Conservation (phyloP, 371 early-diverging fungal genomes). For the Rhizoclosmatium hyalinum region DNA sequence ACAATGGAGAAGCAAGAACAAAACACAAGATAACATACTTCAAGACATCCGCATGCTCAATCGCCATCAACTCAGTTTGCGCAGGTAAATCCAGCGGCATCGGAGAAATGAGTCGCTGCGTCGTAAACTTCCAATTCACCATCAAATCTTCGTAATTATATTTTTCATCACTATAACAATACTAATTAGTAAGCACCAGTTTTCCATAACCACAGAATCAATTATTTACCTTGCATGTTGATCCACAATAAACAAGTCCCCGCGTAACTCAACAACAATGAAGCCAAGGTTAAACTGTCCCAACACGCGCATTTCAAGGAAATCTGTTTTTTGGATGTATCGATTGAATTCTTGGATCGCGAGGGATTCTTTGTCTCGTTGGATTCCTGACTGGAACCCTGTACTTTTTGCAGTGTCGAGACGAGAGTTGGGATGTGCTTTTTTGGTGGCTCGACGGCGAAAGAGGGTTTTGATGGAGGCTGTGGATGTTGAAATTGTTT, state of each 20-base stretch:
- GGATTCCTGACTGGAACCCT: constrained; percentile 30
- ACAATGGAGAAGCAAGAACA: constrained; percentile 1
- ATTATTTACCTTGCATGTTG: constrained; percentile 85
- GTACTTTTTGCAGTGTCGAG: neutral
- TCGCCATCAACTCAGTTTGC: constrained; percentile 79
- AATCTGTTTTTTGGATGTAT: constrained; percentile 81
- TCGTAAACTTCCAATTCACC: constrained; percentile 42
- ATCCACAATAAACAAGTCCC: constrained; percentile 93
- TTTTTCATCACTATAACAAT: constrained; percentile 88
- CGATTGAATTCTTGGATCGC: constrained; percentile 53
- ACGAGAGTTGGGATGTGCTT: neutral
- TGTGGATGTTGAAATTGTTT: neutral
- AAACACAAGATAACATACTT: constrained; percentile 33
- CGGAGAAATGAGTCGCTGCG: constrained; percentile 76
- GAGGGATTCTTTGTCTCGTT: constrained; percentile 21
- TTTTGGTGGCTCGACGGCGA: constrained; percentile 6
- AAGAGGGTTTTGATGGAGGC: neutral
- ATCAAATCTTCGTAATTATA: constrained; percentile 86
- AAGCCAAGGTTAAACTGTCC: constrained; percentile 99
- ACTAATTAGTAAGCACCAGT: neutral
- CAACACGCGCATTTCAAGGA: constrained; percentile 81
- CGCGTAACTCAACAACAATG: constrained; percentile 77
- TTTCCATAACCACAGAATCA: neutral
- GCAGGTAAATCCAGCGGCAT: constrained; percentile 73
- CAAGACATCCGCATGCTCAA: constrained; percentile 76